Base-by-base conservation (phyloP, 1,284 basidiomycete genomes). In the Cutaneotrichosporon cyanovorans region DNA sequence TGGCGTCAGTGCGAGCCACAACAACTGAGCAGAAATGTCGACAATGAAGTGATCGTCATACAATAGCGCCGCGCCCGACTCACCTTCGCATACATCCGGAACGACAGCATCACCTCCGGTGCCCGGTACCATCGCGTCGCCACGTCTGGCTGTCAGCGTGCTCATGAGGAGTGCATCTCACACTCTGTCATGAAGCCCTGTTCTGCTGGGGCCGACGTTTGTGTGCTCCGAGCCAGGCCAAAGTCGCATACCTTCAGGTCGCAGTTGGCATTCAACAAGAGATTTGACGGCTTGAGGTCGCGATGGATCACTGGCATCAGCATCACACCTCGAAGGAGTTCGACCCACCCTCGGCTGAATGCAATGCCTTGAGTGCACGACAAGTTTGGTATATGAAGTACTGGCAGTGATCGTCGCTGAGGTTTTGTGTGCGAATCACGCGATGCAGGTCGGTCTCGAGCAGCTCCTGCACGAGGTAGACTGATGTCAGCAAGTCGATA, bases 201-300 rank as follows among this genome's bases (percentile, higher is more conserved):
- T 85, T 85, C 5, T 85, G 84, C 33, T 64, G 59, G 0, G 87
- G 85, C 61, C 9, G 85, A 85, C 9, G 87, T 89, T 72, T 83
- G 85, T 23, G 88, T 85, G 18, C 83, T 85, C 28, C 89, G 78
- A 3, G 91, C 91, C 21, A 95, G 77, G 28, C 91, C 91, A 68
- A 93, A 93, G 66, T 93, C 90, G 68, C 85, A 88, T 44, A 91
- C 87, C 67, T 95, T 95, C 56, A 96, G 80, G 66, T 96, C 92
- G 63, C 92, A 96, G 69, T 96, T 93, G 53, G 89, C 88, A 62
- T 95, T 95, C 45, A 96, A 77, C n/a, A 95, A 80, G 8, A 95
- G 77, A 62, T 96, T 96, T 28, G 89, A 91, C 0, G 91, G 91
- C 72, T 96, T 96, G 57, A 96, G 80, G 71, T 96, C 91, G 50